Base-by-base conservation (phyloP, 2,329 filamentous ascomycete genomes). In the Corynespora cassiicola region DNA sequence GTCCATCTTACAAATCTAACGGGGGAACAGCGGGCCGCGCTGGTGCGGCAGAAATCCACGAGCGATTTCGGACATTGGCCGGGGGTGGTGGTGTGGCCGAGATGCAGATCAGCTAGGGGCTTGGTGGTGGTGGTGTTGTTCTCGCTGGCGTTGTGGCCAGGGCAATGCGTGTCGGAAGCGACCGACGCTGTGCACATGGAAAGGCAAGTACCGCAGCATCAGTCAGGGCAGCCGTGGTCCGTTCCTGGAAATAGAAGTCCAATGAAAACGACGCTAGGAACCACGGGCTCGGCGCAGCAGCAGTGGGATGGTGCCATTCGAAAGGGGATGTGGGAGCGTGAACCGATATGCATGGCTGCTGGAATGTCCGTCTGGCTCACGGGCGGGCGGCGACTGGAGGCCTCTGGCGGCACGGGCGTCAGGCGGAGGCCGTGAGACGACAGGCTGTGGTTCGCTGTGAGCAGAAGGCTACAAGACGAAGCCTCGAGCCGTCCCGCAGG, bases 221-320 rank as follows among this genome's bases (percentile, higher is more conserved):
- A 28, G 7, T 28, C 26, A 10, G 15, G 10, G 9, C 11, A 25
- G 21, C 31, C 10, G 27, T 37, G 33, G 5, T 12, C 33, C 21
- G 34, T 40, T 21, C 39, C 31, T 31, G 25, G 34, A 39, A 33
- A 34, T 27, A 45, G 28, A 17, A 17, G 37, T 39, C 43, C 43
- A 46, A 46, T 46, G 30, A 26, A 39, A 23, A 33, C 18, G 16
- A 21, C 18, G 25, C 12, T n/a, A 27, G 27, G 24, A 17, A 27
- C 31, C 43, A 46, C 43, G 34, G 24, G 43, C 39, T 42, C 25
- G 30, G n/a, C 28, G 21, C 18, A 37, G 35, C 42, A 45, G 8
- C 24, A 23, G 36, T 37, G 5, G 26, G n/a, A 35, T 34, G 23
- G 19, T 35, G 31, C 28, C 24, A 6, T 19, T 23, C n/a, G n/a